Evolutionary conservation across 2,329 filamentous ascomycete species (phyloP), one percentile per base, ranked within the genome.

Genomic region (Ceratocystis albifundus): DNA sequence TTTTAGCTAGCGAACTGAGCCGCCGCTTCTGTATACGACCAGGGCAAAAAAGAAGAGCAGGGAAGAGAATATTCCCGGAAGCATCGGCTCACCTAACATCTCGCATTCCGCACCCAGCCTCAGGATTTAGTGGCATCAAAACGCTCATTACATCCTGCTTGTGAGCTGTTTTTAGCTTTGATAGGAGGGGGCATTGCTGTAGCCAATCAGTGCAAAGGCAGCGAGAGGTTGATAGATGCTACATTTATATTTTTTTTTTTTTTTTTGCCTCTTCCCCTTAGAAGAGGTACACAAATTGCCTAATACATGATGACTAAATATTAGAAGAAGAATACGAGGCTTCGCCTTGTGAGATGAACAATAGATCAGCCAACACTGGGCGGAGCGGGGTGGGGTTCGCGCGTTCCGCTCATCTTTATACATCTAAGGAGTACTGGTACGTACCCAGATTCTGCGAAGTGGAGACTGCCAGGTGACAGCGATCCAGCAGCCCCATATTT

Each of bases 151-250:
- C 48, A 10, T 3, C 15, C 48, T 53, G 48, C 48, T 53, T 28
- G 25, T 53, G 48, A 53, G 48, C 48, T 53, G 48, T 53, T 53
- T 53, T 28, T 28, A 7, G 8, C 10, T 28, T 53, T 12, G 36
- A 12, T 41, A 12, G 36, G 36, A 41, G 48, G n/a, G 36, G 48
- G 48, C 48, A 6, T 20, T 12, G 4, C 8, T 36, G 8, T 22
- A 53, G 48, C 48, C 48, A 53, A 53, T 59, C 55, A 36, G 55
- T 7, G 17, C 55, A 59, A 36, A 59, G 55, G 55, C 25, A 28
- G 28, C 55, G 4, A 53, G 48, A 53, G 48, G 22, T 22, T 15
- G 22, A 53, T 53, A 1, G 22, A 53, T 53, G 0, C 15, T 53
- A 25, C 48, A 4, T 53, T 15, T 12, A 15, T 41, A 10, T 12